Percentiles rank a stretch among this genome's conserved stretches.
phyloP scores from a whole-genome alignment of 176 grass and related monocot genomes.

The Urochloa ruziziensis region DNA sequence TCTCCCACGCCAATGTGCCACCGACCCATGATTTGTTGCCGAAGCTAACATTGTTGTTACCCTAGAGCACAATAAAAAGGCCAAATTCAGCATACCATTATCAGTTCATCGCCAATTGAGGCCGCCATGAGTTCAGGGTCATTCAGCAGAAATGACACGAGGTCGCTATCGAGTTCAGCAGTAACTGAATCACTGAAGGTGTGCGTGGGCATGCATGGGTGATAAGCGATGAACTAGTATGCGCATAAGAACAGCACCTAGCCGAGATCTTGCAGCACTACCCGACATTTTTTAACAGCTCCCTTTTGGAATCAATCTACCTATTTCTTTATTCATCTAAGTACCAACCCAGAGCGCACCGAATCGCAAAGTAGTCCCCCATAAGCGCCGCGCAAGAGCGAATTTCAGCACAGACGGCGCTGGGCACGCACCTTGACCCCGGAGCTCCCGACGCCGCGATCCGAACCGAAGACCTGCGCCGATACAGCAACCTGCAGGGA shows the following conservation, averaged over 20 bases:
- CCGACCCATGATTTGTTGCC: constrained; percentile 50
- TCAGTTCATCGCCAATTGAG: neutral
- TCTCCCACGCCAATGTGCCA: constrained; percentile 32
- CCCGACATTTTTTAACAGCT: neutral
- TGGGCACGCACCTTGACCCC: constrained; percentile 32
- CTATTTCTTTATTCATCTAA: neutral
- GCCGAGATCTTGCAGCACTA: neutral
- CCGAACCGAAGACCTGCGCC: constrained; percentile 31
- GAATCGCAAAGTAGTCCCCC: neutral
- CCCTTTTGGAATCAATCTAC: constrained; percentile 17
- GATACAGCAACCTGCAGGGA: constrained; percentile 30
- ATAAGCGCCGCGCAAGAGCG: neutral
- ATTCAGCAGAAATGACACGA: neutral
- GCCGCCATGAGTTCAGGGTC: neutral
- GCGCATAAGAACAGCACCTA: neutral
- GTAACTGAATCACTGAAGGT: neutral
- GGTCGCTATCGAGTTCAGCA: neutral
- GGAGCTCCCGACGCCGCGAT: constrained; percentile 26
- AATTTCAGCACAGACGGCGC: neutral
- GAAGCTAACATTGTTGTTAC: constrained; percentile 48
- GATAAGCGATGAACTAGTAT: neutral
- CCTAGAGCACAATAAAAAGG: constrained; percentile 34
- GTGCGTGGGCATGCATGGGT: neutral
- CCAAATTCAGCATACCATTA: neutral
- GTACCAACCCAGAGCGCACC: neutral